A percentile compares a stretch with the other conserved stretches of the same genome.
phyloP scores from a whole-genome alignment of 2,329 filamentous ascomycete species.

The Fusarium agapanthi region DNA sequence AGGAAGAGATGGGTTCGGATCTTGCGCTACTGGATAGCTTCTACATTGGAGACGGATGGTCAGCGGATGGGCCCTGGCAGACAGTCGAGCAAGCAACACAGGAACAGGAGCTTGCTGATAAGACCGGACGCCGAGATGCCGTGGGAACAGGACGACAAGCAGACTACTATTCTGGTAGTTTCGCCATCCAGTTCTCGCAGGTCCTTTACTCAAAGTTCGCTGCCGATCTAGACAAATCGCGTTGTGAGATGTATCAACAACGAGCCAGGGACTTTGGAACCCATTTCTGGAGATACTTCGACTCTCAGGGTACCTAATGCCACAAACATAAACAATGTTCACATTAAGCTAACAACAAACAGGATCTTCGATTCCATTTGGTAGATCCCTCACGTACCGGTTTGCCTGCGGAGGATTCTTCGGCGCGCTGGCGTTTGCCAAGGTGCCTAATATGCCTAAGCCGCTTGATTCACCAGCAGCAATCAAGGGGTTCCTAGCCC shows the following conservation, averaged over 20 bases:
- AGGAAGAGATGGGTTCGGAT: constrained; percentile 52
- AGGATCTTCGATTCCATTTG: constrained; percentile 62
- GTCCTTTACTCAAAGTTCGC: constrained; percentile 57
- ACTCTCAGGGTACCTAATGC: constrained; percentile 48
- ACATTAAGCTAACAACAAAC: not conserved
- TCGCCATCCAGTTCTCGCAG: constrained; percentile 62
- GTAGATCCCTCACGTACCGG: constrained; percentile 59
- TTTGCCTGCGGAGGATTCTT: constrained; percentile 61
- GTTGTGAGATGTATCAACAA: constrained; percentile 49
- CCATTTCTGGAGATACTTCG: constrained; percentile 59
- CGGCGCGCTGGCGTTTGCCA: constrained; percentile 54
- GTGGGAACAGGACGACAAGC: constrained; percentile 49
- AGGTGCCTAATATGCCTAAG: constrained; percentile 48
- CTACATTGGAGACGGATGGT: constrained; percentile 57
- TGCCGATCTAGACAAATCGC: constrained; percentile 49
- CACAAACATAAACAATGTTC: fast-evolving
- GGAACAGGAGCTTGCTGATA: not conserved
- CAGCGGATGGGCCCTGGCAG: constrained; percentile 56
- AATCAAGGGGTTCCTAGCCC: constrained; percentile 58
- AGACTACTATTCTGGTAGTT: constrained; percentile 64
- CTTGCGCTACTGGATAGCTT: constrained; percentile 56
- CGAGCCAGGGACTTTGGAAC: constrained; percentile 53
- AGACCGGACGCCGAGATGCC: constrained; percentile 34
- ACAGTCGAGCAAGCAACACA: constrained; percentile 29
- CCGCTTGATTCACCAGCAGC: constrained; percentile 50